Conservation (phyloP, 2,329 filamentous ascomycete genomes). For the Botryosphaeria dothidea region DNA sequence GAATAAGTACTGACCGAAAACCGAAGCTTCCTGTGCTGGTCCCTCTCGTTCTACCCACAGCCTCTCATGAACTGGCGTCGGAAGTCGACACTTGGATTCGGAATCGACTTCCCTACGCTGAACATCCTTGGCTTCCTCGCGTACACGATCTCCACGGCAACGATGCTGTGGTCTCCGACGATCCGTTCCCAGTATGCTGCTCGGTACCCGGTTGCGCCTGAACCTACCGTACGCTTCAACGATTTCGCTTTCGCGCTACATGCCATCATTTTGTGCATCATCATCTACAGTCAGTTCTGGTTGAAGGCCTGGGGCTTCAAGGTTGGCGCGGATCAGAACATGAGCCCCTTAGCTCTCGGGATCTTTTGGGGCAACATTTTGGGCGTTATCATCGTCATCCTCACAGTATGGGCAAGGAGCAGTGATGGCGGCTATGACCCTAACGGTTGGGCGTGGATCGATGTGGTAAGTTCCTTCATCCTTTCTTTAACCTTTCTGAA, state of each 20-base stretch:
- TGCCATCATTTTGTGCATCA: slow-evolving; percentile 68
- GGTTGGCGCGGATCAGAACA: slow-evolving; percentile 54
- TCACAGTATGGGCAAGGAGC: slow-evolving; percentile 46
- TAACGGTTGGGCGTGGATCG: slow-evolving; percentile 62
- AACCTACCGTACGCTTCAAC: slow-evolving; percentile 85
- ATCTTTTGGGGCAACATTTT: slow-evolving; percentile 69
- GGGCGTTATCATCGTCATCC: slow-evolving; percentile 52
- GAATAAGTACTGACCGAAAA: background rate
- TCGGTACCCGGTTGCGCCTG: slow-evolving; percentile 70
- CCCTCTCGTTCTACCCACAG: slow-evolving; percentile 90
- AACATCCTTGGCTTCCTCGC: slow-evolving; percentile 72
- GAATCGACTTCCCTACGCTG: slow-evolving; percentile 82
- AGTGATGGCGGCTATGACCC: slow-evolving; percentile 48
- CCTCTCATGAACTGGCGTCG: slow-evolving; percentile 76
- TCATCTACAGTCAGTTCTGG: slow-evolving; percentile 78
- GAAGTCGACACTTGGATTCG: slow-evolving; percentile 77
- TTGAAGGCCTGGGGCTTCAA: slow-evolving; percentile 74
- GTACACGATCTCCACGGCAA: slow-evolving; percentile 73
- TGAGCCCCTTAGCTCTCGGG: slow-evolving; percentile 65
- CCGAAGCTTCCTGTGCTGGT: slow-evolving; percentile 44
- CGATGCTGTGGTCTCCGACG: slow-evolving; percentile 76
- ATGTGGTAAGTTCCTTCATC: slow-evolving; percentile 52
- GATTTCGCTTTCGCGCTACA: slow-evolving; percentile 87
- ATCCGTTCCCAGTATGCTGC: slow-evolving; percentile 82
- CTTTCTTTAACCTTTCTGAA: slow-evolving; percentile 23